Conservation (phyloP, 108 stramenopile species). For the Heterococcus sp. region DNA sequence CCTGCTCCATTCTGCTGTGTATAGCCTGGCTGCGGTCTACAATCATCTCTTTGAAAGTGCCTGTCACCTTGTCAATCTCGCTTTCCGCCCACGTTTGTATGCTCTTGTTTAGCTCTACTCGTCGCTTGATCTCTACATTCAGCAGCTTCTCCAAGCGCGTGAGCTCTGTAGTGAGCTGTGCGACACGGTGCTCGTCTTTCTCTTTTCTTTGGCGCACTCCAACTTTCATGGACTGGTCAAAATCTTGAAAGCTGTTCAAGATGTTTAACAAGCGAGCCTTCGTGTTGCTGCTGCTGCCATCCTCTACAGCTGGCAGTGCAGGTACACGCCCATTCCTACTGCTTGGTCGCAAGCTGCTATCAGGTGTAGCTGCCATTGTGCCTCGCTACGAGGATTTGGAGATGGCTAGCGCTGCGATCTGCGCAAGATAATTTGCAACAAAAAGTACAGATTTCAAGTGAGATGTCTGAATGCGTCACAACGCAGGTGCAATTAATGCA, state of each 20-base stretch:
- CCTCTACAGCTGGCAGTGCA: neutral
- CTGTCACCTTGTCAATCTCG: constrained; percentile 39
- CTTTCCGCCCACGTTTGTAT: constrained; percentile 53
- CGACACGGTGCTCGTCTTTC: constrained; percentile 50
- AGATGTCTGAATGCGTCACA: too few relatives aligned
- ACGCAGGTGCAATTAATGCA: too few relatives aligned
- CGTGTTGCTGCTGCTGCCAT: constrained; percentile 28
- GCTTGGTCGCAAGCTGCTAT: neutral
- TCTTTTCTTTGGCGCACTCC: constrained; percentile 51
- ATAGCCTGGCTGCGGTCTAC: constrained; percentile 23
- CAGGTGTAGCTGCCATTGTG: neutral
- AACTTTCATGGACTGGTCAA: constrained; percentile 55
- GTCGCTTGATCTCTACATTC: constrained; percentile 50
- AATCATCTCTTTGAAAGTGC: constrained; percentile 16
- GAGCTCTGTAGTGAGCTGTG: constrained; percentile 49
- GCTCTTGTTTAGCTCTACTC: constrained; percentile 57
- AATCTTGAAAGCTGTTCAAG: constrained; percentile 46
- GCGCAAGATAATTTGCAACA: too few relatives aligned
- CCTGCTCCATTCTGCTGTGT: constrained; percentile 6
- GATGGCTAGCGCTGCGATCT: too few relatives aligned
- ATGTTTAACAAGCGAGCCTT: constrained; percentile 52
- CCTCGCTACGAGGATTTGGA: neutral
- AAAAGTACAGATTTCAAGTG: too few relatives aligned
- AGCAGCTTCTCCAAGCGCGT: constrained; percentile 49
- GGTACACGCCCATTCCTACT: neutral